phyloP scores from a whole-genome alignment of 345 rosid genomes.

The thale cress (Arabidopsis thaliana) region TAIR10.1 NC_003070.9:30335001-30335500 shows the following conservation, averaged over 20 bases:
- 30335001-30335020: slow-evolving; percentile 58
- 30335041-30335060: slow-evolving; percentile 43
- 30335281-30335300: slow-evolving; percentile 8
- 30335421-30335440: slow-evolving; percentile 44
- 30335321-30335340: slow-evolving; percentile 9
- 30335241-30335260: slow-evolving; percentile 37
- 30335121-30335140: slow-evolving; percentile 66
- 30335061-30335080: slow-evolving; percentile 78
- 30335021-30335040: slow-evolving; percentile 70
- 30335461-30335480: slow-evolving; percentile 58
- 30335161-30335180: slow-evolving; percentile 68
- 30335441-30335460: slow-evolving; percentile 49
- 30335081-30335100: slow-evolving; percentile 74
- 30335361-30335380: slow-evolving; percentile 12
- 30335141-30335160: slow-evolving; percentile 60
- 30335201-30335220: slow-evolving; percentile 48
- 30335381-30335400: not conserved
- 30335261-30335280: not conserved
- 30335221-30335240: slow-evolving; percentile 29
- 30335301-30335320: not conserved
- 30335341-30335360: slow-evolving; percentile 27
- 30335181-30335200: slow-evolving; percentile 56
- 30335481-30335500: slow-evolving; percentile 46
- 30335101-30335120: slow-evolving; percentile 63
- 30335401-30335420: slow-evolving; percentile 43